These are phyloP conservation scores for Tetracladium setigerum DNA, from an alignment of 495 filamentous ascomycete species.

Conservation along the genomic window DNA sequence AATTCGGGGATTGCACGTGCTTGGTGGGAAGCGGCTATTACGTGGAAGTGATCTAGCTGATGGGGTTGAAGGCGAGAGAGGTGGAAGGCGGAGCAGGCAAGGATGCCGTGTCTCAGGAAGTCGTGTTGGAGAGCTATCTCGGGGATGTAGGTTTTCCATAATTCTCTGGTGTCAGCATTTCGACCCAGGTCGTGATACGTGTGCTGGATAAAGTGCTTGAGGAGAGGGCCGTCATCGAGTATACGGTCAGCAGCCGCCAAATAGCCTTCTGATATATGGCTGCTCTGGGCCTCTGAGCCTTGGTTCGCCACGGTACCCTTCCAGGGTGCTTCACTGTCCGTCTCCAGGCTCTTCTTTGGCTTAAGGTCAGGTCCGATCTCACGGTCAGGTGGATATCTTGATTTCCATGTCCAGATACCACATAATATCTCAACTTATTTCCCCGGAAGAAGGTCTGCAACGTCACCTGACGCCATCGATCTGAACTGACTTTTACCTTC, in stretches of 20 bases:
- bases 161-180: neutral
- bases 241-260: too few species aligned
- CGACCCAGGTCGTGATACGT: conserved; percentile 9
- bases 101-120: conserved; percentile 30
- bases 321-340: neutral
- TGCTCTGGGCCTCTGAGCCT: too few species aligned
- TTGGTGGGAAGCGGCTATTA: conserved; percentile 24
- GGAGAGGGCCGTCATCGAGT: conserved; percentile 8
- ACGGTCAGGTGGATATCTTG: neutral
- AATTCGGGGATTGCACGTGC: conserved; percentile 27
- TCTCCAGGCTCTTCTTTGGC: neutral
- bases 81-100: conserved; percentile 29
- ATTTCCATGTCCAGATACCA: neutral
- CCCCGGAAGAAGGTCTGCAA: conserved; percentile 19
- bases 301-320: too few species aligned
- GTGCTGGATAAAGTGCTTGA: conserved; percentile 14
- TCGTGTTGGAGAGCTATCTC: conserved; percentile 15
- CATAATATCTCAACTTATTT: conserved; percentile 13
- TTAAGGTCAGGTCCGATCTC: neutral
- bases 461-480: conserved; percentile 4
- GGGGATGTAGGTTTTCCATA: conserved; percentile 21
- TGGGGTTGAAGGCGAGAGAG: conserved; percentile 18
- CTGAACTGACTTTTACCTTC: neutral
- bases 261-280: too few species aligned
- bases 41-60: conserved; percentile 10